phyloP scores from a whole-genome alignment of 129 eudicot genomes.

The Chrysanthemum lavandulifolium region DNA sequence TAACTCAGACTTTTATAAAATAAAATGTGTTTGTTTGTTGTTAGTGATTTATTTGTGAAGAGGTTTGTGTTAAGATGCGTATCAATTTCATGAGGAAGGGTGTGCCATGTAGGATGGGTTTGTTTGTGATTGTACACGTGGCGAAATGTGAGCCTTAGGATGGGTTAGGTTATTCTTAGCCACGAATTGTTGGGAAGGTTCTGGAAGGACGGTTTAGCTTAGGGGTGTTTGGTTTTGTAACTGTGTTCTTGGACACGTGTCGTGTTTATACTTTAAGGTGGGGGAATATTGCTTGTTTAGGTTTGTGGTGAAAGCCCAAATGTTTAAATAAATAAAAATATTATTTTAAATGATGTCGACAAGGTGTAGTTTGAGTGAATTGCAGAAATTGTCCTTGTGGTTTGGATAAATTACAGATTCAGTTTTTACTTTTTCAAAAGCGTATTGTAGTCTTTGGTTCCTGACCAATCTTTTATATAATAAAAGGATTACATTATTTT shows the following conservation, averaged over 20 bases:
- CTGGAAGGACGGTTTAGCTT: conserved; percentile 55
- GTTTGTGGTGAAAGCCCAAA: too few species aligned
- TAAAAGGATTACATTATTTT: too few species aligned
- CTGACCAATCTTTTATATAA: too few species aligned
- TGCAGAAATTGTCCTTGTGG: too few species aligned
- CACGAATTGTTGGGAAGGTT: conserved; percentile 66
- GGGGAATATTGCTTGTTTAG: too few species aligned
- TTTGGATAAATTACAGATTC: too few species aligned
- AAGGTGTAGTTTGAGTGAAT: too few species aligned
- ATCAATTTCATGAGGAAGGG: conserved; percentile 49
- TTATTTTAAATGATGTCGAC: too few species aligned
- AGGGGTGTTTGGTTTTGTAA: conserved; percentile 14
- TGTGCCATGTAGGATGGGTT: conserved; percentile 44
- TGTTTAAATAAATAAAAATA: too few species aligned
- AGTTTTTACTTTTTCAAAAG: too few species aligned
- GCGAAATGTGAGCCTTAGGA: conserved; percentile 43
- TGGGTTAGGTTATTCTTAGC: conserved; percentile 43
- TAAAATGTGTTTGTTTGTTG: too few species aligned
- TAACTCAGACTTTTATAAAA: not conserved
- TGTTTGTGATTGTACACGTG: conserved; percentile 65
- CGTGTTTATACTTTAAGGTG: not conserved
- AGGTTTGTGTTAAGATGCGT: conserved; percentile 25
- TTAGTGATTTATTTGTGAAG: not conserved
- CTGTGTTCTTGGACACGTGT: conserved; percentile 26
- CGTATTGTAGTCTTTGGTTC: too few species aligned